A percentile compares a stretch with the other conserved stretches of the same genome.
Conservation (phyloP, 352 stramenopile species). For the Stramenopiles sp. region DNA sequence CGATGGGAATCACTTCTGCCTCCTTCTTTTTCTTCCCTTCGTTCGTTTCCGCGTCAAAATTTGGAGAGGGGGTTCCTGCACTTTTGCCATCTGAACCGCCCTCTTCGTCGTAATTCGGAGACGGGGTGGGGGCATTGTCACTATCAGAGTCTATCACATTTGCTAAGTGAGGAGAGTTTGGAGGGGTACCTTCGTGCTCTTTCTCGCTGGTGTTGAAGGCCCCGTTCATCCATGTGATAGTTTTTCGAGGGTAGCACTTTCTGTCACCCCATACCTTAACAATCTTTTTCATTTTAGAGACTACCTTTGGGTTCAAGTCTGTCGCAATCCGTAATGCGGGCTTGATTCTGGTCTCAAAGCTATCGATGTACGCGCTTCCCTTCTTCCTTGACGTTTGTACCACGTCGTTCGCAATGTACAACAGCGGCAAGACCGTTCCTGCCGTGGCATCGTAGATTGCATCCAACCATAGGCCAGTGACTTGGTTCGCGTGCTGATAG, state of each 20-base stretch:
- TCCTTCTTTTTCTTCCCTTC: no score
- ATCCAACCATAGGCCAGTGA: background rate
- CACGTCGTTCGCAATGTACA: background rate
- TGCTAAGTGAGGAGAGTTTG: background rate
- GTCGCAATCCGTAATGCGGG: background rate
- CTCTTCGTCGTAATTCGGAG: no score
- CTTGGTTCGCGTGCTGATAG: background rate
- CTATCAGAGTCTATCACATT: no score
- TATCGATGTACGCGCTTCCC: background rate
- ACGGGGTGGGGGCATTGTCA: no score
- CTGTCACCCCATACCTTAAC: background rate
- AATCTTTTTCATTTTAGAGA: background rate
- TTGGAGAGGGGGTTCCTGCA: no score
- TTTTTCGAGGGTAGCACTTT: background rate
- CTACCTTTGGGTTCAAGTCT: background rate
- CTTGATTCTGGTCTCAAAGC: background rate
- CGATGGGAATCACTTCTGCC: no score
- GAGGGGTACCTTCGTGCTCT: background rate
- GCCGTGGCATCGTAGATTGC: background rate
- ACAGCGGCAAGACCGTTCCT: background rate
- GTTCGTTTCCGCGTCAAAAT: no score
- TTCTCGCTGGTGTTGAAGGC: background rate
- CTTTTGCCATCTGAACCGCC: no score
- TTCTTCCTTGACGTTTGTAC: background rate
- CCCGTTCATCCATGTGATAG: background rate